Base-by-base conservation (phyloP, 129 eudicot genomes). In the Lactuca saligna region DNA sequence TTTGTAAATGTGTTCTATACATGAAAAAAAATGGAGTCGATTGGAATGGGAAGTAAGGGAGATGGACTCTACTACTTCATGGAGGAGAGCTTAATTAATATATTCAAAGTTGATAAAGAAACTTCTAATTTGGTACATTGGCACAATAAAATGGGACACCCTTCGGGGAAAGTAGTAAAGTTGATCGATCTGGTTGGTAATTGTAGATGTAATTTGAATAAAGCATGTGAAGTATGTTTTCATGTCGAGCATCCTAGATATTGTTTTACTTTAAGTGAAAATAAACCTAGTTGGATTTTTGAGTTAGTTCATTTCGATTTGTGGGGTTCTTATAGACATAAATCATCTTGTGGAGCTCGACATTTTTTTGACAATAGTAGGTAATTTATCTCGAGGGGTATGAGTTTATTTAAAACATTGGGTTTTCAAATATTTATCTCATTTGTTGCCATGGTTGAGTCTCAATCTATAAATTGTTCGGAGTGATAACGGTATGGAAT, bases 131-230 rank as follows among this genome's bases (percentile, higher is more conserved):
- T 63, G 55, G 38, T 20, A 12, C 33, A 7, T 0, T 56, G 61
- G 31, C 61, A 56, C 17, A 56, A 56, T 9, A 7, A 32, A 56
- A 56, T 56, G 61, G 61, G 61, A 6, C 61, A 56, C 17, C 61
- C 61, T 29, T 57, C 39, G 0, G 63, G 29, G 29, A 29, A 33
- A 25, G 63, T 57, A 14, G 63, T 57, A 15, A 57, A 57, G 37
- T 33, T 25, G 4, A 10, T 57, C 5, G 37, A 35, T 57, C 33
- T 9, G 5, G 37, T 57, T 57, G 3, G 5, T 4, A 57, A 57
- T 6, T 3, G 13, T 17, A n/a, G 10, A 7, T 10, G 63, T 57
- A 17, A 37, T 33, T 57, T 29, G 63, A 57, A 57, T 20, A 57
- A 57, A 57, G 33, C 9, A 7, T 57, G 63, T 57, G 63, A 57